Conservation (phyloP, 2,329 filamentous ascomycete species). For the Amesomyces nigricolor region DNA sequence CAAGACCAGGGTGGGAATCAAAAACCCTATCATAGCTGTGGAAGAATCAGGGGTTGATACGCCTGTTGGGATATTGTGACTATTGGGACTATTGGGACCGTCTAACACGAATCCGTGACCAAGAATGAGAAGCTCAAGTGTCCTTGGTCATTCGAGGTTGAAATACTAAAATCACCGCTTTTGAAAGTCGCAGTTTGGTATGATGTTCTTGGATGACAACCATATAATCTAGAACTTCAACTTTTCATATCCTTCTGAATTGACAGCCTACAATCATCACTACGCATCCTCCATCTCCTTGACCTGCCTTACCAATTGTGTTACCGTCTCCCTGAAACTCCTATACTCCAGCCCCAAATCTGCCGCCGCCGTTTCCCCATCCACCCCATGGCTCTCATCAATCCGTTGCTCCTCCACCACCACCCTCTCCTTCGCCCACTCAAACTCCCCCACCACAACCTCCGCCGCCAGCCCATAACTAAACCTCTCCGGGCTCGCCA, state of each 20-base stretch:
- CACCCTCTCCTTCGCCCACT: conserved; percentile 26
- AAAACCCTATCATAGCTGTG: too few relatives aligned
- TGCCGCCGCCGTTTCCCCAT: conserved; percentile 36
- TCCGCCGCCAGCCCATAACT: conserved; percentile 41
- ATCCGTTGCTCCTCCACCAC: conserved; percentile 31
- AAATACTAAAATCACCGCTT: background rate
- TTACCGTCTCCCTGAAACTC: conserved; percentile 33
- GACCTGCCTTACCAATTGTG: conserved; percentile 31
- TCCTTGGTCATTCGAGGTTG: background rate
- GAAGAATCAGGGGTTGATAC: too few relatives aligned
- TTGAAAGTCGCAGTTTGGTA: too few relatives aligned
- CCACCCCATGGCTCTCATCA: conserved; percentile 37
- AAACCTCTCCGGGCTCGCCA: conserved; percentile 39
- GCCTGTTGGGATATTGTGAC: too few relatives aligned
- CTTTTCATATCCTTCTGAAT: too few relatives aligned
- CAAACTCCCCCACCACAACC: conserved; percentile 39
- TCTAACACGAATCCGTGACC: too few relatives aligned
- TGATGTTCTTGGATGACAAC: too few relatives aligned
- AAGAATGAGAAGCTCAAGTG: too few relatives aligned
- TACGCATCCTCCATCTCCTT: conserved; percentile 22
- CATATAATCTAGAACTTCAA: too few relatives aligned
- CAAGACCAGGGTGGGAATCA: too few relatives aligned
- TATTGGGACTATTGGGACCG: too few relatives aligned
- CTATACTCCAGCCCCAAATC: conserved; percentile 38
- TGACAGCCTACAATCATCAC: background rate